Conservation (phyloP, 2,329 filamentous ascomycete genomes). For the Claviceps sorghi region DNA sequence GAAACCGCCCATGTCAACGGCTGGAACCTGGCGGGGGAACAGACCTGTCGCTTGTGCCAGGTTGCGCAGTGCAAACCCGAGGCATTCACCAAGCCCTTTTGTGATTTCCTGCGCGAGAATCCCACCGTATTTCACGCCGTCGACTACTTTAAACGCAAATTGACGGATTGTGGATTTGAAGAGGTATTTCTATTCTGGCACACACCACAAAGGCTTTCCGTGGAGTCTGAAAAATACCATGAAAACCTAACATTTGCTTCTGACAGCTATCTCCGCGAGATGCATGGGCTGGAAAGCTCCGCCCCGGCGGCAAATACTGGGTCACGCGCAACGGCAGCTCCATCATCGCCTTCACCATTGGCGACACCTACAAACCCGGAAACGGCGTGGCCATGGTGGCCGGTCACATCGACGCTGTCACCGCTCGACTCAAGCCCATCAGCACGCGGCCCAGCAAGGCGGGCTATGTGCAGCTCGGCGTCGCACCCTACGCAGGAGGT, state of each 20-base stretch:
- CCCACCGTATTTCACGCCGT: slow-evolving; percentile 91
- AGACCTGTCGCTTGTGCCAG: slow-evolving; percentile 23
- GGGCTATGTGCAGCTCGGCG: slow-evolving; percentile 77
- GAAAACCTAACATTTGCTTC: not conserved
- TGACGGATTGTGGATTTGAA: slow-evolving; percentile 58
- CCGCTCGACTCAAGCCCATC: slow-evolving; percentile 80
- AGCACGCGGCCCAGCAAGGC: slow-evolving; percentile 71
- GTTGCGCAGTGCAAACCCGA: slow-evolving; percentile 34
- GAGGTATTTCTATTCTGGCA: slow-evolving; percentile 32
- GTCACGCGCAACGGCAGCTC: slow-evolving; percentile 73
- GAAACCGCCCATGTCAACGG: slow-evolving; percentile 17
- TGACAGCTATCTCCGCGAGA: slow-evolving; percentile 60
- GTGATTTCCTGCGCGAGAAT: slow-evolving; percentile 74
- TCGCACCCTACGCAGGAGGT: slow-evolving; percentile 82
- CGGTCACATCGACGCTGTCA: slow-evolving; percentile 85
- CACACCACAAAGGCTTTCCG: not conserved
- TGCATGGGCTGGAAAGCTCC: slow-evolving; percentile 57
- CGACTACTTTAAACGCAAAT: slow-evolving; percentile 57
- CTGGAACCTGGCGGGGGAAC: slow-evolving; percentile 14
- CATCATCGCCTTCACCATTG: slow-evolving; percentile 72
- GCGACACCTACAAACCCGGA: slow-evolving; percentile 64
- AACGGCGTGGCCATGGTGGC: slow-evolving; percentile 81
- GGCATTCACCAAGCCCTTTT: slow-evolving; percentile 69
- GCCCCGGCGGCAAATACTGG: slow-evolving; percentile 78
- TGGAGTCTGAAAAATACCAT: not conserved